Conservation (phyloP, 352 stramenopile genomes). For the Phytophthora pistaciae region DNA sequence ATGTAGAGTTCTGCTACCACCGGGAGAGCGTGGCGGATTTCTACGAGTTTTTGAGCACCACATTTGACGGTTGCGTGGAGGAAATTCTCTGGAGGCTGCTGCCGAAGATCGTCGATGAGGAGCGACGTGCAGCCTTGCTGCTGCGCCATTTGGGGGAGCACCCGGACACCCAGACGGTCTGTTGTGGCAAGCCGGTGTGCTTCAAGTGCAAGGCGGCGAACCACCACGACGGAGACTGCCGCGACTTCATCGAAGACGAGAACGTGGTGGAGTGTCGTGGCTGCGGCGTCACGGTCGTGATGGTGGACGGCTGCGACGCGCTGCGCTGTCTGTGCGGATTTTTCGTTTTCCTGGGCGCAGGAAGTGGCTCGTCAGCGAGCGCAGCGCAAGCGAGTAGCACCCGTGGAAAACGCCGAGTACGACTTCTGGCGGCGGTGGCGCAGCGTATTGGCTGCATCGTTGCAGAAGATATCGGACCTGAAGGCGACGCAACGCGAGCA, state of each 20-base stretch:
- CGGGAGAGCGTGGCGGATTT: constrained; percentile 32
- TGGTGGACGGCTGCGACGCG: constrained; percentile 68
- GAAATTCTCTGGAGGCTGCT: constrained; percentile 45
- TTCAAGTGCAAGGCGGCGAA: constrained; percentile 71
- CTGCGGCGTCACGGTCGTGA: constrained; percentile 68
- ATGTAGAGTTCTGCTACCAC: constrained; percentile 55
- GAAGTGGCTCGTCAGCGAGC: constrained; percentile 59
- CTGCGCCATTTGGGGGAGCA: constrained; percentile 54
- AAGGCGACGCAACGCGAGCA: constrained; percentile 37
- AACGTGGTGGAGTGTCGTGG: constrained; percentile 61
- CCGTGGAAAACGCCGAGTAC: constrained; percentile 36
- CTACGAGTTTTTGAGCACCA: constrained; percentile 44
- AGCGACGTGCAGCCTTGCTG: constrained; percentile 60
- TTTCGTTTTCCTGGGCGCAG: constrained; percentile 57
- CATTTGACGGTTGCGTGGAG: constrained; percentile 31
- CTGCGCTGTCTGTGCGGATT: constrained; percentile 63
- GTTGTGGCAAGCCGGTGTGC: constrained; percentile 53
- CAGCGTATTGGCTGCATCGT: constrained; percentile 18
- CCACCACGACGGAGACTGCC: constrained; percentile 58
- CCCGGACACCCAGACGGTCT: constrained; percentile 56
- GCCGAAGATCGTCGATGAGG: constrained; percentile 55
- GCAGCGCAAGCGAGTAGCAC: constrained; percentile 58
- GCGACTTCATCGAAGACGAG: constrained; percentile 65
- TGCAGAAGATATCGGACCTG: constrained; percentile 41
- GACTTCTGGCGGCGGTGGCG: constrained; percentile 45